Conservation (phyloP, 75 land plant genomes). For the Adiantum capillusveneris region DNA sequence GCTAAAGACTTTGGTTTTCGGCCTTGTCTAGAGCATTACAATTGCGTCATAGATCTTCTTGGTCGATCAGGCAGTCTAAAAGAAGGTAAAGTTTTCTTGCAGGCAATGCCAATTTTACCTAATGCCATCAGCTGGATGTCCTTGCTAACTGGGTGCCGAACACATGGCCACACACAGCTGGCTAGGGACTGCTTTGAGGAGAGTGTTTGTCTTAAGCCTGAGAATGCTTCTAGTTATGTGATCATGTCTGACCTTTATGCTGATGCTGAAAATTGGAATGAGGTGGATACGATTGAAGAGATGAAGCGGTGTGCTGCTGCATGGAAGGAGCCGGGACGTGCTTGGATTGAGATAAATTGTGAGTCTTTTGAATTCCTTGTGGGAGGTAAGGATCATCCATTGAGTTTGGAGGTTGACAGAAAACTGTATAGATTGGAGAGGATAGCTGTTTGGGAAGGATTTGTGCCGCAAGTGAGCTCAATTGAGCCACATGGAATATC, state of each 20-base stretch:
- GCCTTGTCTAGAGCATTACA: constrained; percentile 11
- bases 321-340: constrained; percentile 6
- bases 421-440: constrained; percentile 5
- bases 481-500: too few relatives aligned
- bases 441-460: background rate
- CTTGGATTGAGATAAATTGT: constrained; percentile 7
- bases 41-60: constrained; percentile 15
- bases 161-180: background rate
- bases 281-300: background rate
- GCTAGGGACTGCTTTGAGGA: background rate
- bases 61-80: constrained; percentile 14
- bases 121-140: constrained; percentile 5
- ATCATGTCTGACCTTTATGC: constrained; percentile 3
- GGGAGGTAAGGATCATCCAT: constrained; percentile 17
- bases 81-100: constrained; percentile 6
- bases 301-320: background rate
- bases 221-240: constrained; percentile 2
- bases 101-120: constrained; percentile 10
- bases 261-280: constrained; percentile 4
- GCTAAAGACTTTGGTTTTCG: constrained; percentile 3
- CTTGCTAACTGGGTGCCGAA: constrained; percentile 9
- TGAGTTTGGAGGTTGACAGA: constrained; percentile 28
- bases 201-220: constrained; percentile 3
- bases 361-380: constrained; percentile 2
- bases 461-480: background rate